Conservation (phyloP, 2,329 filamentous ascomycete genomes). For the Alternaria tenuissima region DNA sequence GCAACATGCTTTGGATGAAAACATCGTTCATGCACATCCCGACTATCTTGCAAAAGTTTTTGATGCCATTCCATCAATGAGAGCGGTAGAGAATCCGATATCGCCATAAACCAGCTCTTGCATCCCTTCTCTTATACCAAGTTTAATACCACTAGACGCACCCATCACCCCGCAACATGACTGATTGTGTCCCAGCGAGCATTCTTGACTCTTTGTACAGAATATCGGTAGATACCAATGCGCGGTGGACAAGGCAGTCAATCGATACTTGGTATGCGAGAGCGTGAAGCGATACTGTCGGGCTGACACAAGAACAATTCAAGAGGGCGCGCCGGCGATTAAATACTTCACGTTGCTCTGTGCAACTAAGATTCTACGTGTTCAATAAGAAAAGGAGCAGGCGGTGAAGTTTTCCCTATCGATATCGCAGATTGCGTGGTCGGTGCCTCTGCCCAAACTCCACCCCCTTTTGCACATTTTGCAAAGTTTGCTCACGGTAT, state of each 20-base stretch:
- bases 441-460: conserved; percentile 15
- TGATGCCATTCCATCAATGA: neutral
- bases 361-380: neutral
- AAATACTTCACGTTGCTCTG: neutral
- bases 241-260: neutral
- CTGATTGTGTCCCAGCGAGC: neutral
- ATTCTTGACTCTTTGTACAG: neutral
- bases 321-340: neutral
- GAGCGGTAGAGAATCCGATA: neutral
- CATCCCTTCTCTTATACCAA: neutral
- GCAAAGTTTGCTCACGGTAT: conserved; percentile 1
- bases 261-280: neutral
- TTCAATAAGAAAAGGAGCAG: conserved; percentile 5
- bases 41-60: neutral
- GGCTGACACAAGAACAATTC: neutral
- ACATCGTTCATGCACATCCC: neutral
- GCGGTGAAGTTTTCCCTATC: conserved; percentile 12
- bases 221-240: neutral
- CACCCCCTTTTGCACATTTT: conserved; percentile 15
- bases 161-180: neutral
- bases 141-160: neutral
- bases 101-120: neutral
- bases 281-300: neutral
- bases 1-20: neutral
- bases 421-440: conserved; percentile 18